A percentile compares a stretch with the other conserved stretches of the same genome.
These are phyloP conservation scores for Rubroboletus satanas DNA, from an alignment of 768 basidiomycete genomes.

Conservation along the genomic window DNA sequence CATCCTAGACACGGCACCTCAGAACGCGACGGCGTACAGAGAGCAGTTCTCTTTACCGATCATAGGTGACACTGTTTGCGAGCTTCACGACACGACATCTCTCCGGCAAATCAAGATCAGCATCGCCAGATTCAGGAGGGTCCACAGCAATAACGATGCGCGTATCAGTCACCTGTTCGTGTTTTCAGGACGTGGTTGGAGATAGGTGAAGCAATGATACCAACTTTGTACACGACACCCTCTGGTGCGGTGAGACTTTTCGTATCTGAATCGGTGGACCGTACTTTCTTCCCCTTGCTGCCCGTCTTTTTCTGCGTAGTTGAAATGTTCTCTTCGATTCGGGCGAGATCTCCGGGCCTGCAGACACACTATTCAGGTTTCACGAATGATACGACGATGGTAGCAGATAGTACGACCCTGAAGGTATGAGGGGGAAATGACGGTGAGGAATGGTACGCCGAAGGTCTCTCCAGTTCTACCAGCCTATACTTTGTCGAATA, in stretches of 20 bases:
- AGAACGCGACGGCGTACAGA: not conserved
- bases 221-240: conserved; percentile 85
- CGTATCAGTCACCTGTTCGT: conserved; percentile 67
- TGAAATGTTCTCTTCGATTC: conserved; percentile 70
- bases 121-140: conserved; percentile 50
- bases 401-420: conserved; percentile 42
- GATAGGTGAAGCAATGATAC: not conserved
- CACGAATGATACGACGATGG: not conserved
- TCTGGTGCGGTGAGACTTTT: conserved; percentile 47
- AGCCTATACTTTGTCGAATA: conserved; percentile 53
- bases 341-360: conserved; percentile 86
- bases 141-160: conserved; percentile 80
- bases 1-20: conserved; percentile 57
- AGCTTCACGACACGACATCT: conserved; percentile 82
- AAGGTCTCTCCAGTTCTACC: conserved; percentile 80
- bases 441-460: conserved; percentile 69
- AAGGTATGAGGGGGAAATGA: conserved; percentile 85
- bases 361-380: conserved; percentile 4
- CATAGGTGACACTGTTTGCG: conserved; percentile 90
- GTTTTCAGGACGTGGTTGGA: not conserved
- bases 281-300: conserved; percentile 44
- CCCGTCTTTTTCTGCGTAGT: conserved; percentile 39
- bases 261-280: conserved; percentile 31
- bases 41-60: conserved; percentile 46
- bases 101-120: conserved; percentile 79